A percentile compares a stretch with the other conserved stretches of the same genome.
Evolutionary conservation across 768 basidiomycete genomes (phyloP).

Genomic region (Amyloporia xantha): DNA sequence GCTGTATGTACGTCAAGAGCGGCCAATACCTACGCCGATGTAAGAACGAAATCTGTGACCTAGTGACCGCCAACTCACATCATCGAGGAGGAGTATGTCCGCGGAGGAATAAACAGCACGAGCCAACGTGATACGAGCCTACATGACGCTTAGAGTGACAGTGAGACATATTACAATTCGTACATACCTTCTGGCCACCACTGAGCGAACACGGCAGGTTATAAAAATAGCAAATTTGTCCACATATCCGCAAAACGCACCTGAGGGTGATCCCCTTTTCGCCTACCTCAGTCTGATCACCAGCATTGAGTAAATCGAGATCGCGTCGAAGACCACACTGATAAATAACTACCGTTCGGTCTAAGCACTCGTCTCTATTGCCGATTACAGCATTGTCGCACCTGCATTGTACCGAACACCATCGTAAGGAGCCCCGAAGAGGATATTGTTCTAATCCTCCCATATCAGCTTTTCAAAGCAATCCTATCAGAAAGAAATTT

Average conservation of each 20-base stretch:
- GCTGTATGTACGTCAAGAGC: conserved; percentile 46
- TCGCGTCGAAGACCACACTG: conserved; percentile 40
- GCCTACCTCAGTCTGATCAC: conserved; percentile 50
- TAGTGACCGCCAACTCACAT: too few relatives aligned
- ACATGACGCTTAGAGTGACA: not conserved
- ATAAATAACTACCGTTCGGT: conserved; percentile 21
- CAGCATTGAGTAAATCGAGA: conserved; percentile 39
- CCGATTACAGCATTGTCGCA: too few relatives aligned
- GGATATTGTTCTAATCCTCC: conserved; percentile 23
- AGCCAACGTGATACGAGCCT: conserved; percentile 35
- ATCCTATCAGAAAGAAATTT: too few relatives aligned
- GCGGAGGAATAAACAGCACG: conserved; percentile 34
- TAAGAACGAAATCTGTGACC: not conserved
- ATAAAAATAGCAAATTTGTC: too few relatives aligned
- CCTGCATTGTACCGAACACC: conserved; percentile 21
- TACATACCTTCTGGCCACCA: conserved; percentile 39
- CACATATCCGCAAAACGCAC: too few relatives aligned
- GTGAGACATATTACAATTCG: too few relatives aligned
- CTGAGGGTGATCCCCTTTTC: conserved; percentile 48
- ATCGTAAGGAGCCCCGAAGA: conserved; percentile 22
- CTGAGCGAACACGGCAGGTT: too few relatives aligned
- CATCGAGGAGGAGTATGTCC: conserved; percentile 33
- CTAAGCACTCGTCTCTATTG: too few relatives aligned
- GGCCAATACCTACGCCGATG: conserved; percentile 28
- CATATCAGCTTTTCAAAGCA: too few relatives aligned